These are phyloP conservation scores for Fusarium hostae DNA, from an alignment of 2,329 filamentous ascomycete species.

Conservation along the genomic window DNA sequence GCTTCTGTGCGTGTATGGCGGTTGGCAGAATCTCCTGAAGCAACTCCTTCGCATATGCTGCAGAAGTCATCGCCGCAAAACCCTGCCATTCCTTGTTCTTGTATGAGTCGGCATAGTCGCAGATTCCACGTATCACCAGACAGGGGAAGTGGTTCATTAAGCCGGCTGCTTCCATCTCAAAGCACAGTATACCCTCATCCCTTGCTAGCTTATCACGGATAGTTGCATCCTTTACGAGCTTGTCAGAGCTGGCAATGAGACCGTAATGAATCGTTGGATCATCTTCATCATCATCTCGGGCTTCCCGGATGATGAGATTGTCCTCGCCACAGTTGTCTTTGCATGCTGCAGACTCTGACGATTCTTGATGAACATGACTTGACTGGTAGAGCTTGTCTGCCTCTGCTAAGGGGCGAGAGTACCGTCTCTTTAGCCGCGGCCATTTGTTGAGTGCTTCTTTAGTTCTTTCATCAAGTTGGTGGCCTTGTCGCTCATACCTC, in stretches of 20 bases:
- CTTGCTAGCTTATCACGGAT: background rate
- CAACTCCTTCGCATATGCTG: background rate
- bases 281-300: background rate
- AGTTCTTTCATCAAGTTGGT: background rate
- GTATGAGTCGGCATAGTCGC: slow-evolving; percentile 53
- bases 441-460: background rate
- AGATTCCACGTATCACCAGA: slow-evolving; percentile 52
- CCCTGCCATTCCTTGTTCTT: background rate
- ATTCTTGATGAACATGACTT: background rate
- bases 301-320: fast-evolving
- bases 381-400: background rate
- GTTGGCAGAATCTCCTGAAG: background rate
- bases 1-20: fast-evolving
- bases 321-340: background rate
- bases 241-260: background rate
- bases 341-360: fast-evolving
- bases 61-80: background rate
- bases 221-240: slow-evolving; percentile 5
- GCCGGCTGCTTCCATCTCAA: slow-evolving; percentile 5
- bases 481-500: background rate
- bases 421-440: background rate
- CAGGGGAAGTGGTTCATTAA: slow-evolving; percentile 41
- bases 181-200: background rate
- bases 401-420: fast-evolving
- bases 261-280: background rate